A percentile compares a stretch with the other conserved stretches of the same genome.
These are phyloP conservation scores for Candida multigemmis DNA, from an alignment of 805 yeast genomes.

Conservation along the genomic window DNA sequence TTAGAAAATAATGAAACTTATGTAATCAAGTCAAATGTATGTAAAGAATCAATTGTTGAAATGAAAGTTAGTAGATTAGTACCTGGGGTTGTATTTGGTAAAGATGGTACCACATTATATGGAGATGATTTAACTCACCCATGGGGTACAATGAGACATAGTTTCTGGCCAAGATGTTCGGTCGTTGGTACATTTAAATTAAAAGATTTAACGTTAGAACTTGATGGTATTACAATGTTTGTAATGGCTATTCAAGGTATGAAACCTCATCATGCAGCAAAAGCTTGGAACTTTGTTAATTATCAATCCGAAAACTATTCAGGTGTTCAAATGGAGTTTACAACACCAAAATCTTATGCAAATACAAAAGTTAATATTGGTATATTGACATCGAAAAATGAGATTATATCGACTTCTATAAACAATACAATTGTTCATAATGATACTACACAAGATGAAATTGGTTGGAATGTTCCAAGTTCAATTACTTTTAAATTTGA, in stretches of 20 bases:
- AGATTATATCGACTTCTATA: conserved; percentile 54
- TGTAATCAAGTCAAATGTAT: conserved; percentile 52
- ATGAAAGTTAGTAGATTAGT: conserved; percentile 50
- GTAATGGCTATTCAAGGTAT: conserved; percentile 97
- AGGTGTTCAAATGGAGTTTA: conserved; percentile 88
- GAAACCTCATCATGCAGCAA: conserved; percentile 99
- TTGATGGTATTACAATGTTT: conserved; percentile 59
- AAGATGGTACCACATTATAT: conserved; percentile 75
- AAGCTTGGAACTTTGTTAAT: conserved; percentile 89
- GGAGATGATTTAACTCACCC: conserved; percentile 81
- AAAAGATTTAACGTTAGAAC: conserved; percentile 17
- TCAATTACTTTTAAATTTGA: conserved; percentile 48
- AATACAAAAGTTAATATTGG: conserved; percentile 75
- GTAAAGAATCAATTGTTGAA: conserved; percentile 63
- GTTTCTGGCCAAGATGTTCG: conserved; percentile 89
- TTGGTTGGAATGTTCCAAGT: conserved; percentile 88
- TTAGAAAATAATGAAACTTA: conserved; percentile 43
- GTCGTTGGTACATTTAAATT: conserved; percentile 55
- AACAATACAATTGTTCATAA: conserved; percentile 58
- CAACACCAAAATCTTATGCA: conserved; percentile 88
- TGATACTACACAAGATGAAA: conserved; percentile 50
- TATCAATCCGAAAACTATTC: conserved; percentile 71
- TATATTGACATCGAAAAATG: conserved; percentile 55
- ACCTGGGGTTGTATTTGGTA: conserved; percentile 85
- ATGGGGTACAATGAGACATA: conserved; percentile 96